Conservation (phyloP, 768 basidiomycete species). For the Boletus sp. region DNA sequence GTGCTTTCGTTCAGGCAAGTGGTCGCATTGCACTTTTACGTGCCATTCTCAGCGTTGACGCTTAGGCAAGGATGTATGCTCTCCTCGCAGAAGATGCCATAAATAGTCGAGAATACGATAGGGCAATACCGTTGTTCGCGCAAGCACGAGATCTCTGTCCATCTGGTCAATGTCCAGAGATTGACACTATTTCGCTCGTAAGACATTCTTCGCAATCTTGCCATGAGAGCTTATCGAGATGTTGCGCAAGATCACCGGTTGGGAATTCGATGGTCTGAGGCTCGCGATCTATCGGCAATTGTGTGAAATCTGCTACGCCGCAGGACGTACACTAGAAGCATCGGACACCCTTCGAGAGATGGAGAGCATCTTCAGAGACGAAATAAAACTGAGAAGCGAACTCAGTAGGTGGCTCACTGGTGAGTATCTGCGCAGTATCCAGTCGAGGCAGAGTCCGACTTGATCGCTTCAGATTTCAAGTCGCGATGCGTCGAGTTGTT, state of each 20-base stretch:
- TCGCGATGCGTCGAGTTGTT: slow-evolving; percentile 1
- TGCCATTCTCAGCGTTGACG: background rate
- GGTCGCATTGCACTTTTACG: background rate
- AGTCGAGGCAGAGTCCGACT: background rate
- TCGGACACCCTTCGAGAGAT: slow-evolving; percentile 1
- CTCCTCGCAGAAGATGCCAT: slow-evolving; percentile 10
- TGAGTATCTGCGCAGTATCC: background rate
- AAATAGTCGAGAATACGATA: background rate
- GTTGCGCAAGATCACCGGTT: slow-evolving; percentile 13
- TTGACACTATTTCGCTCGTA: slow-evolving; percentile 18
- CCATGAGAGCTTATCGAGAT: background rate
- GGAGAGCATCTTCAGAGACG: slow-evolving; percentile 5
- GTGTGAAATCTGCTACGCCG: slow-evolving; percentile 8
- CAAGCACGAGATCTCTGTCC: slow-evolving; percentile 16
- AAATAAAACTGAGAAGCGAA: slow-evolving; percentile 6
- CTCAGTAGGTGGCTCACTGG: slow-evolving; percentile 11
- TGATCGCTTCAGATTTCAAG: slow-evolving; percentile 4
- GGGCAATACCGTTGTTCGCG: background rate
- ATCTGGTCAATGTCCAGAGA: background rate
- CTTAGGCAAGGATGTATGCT: slow-evolving; percentile 17
- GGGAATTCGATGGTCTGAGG: slow-evolving; percentile 15
- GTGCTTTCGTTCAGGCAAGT: slow-evolving; percentile 16
- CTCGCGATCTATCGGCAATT: slow-evolving; percentile 3
- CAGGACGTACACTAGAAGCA: background rate
- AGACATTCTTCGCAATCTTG: background rate